Base-by-base conservation (phyloP, 2,329 filamentous ascomycete genomes). In the Trichoderma citrinoviride region DNA sequence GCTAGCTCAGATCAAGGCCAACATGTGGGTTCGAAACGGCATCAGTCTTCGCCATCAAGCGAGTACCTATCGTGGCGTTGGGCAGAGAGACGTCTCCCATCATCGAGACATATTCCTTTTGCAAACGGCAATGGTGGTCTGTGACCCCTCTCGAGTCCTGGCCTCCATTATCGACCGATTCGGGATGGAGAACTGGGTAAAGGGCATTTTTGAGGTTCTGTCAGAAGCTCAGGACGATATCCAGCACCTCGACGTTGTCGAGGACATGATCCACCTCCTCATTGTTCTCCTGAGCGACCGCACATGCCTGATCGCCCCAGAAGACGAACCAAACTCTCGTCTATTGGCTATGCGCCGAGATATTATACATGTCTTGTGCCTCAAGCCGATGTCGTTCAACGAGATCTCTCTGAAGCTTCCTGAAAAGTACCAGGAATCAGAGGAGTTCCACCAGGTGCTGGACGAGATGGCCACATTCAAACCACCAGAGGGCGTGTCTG, bases 21-120 rank as follows among this genome's bases (percentile, higher is more conserved):
- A 93, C 58, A 96, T 98, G 88, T 99, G 96, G 95, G 94, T 99
- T 68, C 88, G 95, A 64, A 99, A 99, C 74, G 95, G 95, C 2
- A 92, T 99, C 73, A 98, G 94, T 71, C 84, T 99, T 58, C 88
- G 94, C 44, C 95, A 99, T 75, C 95, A 99, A 77, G 95, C 96
- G 75, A 90, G 90, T 60, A 95, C 93, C 19, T 99, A 99, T 75
- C 89, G 93, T 17, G 93, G 92, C 46, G 92, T 97, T 15, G 87
- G 88, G 12, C 92, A 96, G 72, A 85, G 95, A 69, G 95, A 99
- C 76, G 91, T 97, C 21, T 93, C 92, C 1, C 94, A 97, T 72
- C 94, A 97, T 71, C 87, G 95, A 65, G 96, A 99, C 73, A 91
- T 99, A 50, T 96, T 98, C 76, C 85, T 99, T 56, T 79, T 99